phyloP scores from a whole-genome alignment of 2,329 filamentous ascomycete species.

The Zymoseptoria ardabiliae region DNA sequence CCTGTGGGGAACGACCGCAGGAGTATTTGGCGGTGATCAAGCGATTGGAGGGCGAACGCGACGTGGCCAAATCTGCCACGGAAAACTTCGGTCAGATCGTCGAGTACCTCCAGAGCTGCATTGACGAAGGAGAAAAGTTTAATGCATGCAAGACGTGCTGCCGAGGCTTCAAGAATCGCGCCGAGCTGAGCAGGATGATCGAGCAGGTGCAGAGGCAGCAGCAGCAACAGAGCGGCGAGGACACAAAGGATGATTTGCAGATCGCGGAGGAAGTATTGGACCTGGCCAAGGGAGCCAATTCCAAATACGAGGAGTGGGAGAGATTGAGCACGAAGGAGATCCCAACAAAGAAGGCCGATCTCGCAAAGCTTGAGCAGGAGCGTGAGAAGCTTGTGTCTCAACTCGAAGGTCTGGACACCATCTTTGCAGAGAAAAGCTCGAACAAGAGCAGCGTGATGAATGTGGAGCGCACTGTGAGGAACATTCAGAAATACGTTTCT shows the following conservation, averaged over 20 bases:
- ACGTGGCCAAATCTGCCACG: slow-evolving; percentile 56
- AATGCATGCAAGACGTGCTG: slow-evolving; percentile 72
- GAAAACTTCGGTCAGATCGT: slow-evolving; percentile 17
- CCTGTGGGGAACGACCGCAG: slow-evolving; percentile 41
- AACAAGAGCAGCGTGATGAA: slow-evolving; percentile 67
- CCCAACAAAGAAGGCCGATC: slow-evolving; percentile 58
- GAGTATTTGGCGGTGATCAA: slow-evolving; percentile 45
- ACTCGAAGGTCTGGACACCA: slow-evolving; percentile 58
- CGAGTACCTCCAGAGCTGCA: slow-evolving; percentile 21
- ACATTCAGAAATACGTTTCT: slow-evolving; percentile 62
- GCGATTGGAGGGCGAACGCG: slow-evolving; percentile 34
- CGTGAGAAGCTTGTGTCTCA: slow-evolving; percentile 34
- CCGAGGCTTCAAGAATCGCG: slow-evolving; percentile 55
- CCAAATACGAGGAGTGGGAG: slow-evolving; percentile 66
- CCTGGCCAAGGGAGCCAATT: slow-evolving; percentile 53
- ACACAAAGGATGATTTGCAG: slow-evolving; percentile 46
- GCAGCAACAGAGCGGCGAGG: slow-evolving; percentile 6
- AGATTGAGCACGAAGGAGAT: slow-evolving; percentile 63
- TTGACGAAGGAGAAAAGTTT: slow-evolving; percentile 50
- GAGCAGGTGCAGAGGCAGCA: slow-evolving; percentile 55
- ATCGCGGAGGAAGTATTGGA: slow-evolving; percentile 43
- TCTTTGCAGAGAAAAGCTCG: slow-evolving; percentile 55
- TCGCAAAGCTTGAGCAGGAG: slow-evolving; percentile 43
- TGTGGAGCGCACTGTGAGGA: slow-evolving; percentile 66
- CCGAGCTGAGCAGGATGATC: slow-evolving; percentile 56